These are phyloP conservation scores for Naganishia sp. DNA, from an alignment of 1,284 basidiomycete genomes.

Conservation along the genomic window DNA sequence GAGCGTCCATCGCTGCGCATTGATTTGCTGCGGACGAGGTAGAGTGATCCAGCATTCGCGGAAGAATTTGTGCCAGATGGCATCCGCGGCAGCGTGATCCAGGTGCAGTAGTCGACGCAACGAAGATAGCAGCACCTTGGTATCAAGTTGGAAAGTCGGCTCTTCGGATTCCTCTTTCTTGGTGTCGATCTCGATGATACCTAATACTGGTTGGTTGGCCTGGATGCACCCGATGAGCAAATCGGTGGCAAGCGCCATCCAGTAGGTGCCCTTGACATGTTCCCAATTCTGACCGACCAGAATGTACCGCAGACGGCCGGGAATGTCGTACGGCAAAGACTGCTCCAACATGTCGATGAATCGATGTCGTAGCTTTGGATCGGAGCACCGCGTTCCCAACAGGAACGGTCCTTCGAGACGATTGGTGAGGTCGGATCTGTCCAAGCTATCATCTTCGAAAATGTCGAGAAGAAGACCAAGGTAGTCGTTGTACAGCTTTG, in stretches of 20 bases:
- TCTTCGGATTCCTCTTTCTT: constrained; percentile 21
- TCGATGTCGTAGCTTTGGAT: constrained; percentile 74
- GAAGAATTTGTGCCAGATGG: constrained; percentile 88
- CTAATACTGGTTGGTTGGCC: constrained; percentile 56
- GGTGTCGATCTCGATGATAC: constrained; percentile 37
- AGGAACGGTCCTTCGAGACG: constrained; percentile 92
- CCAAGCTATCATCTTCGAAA: constrained; percentile 81
- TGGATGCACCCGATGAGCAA: constrained; percentile 84
- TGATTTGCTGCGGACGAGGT: constrained; percentile 80
- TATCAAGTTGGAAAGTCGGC: constrained; percentile 41
- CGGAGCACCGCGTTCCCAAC: constrained; percentile 83
- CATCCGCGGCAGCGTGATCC: constrained; percentile 74
- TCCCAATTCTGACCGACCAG: constrained; percentile 97
- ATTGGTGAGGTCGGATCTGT: constrained; percentile 90
- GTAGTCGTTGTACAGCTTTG: constrained; percentile 73
- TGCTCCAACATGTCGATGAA: constrained; percentile 91
- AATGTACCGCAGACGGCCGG: constrained; percentile 83
- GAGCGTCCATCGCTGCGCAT: constrained; percentile 87
- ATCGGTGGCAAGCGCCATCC: constrained; percentile 90
- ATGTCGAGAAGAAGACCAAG: constrained; percentile 91
- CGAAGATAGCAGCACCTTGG: constrained; percentile 68
- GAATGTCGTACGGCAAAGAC: constrained; percentile 80
- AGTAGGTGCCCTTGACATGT: constrained; percentile 85
- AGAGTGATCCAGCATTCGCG: constrained; percentile 86
- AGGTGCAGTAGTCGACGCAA: constrained; percentile 82